Evolutionary conservation across 495 filamentous ascomycete species (phyloP).

Genomic region (Aspergillus hancockii): DNA sequence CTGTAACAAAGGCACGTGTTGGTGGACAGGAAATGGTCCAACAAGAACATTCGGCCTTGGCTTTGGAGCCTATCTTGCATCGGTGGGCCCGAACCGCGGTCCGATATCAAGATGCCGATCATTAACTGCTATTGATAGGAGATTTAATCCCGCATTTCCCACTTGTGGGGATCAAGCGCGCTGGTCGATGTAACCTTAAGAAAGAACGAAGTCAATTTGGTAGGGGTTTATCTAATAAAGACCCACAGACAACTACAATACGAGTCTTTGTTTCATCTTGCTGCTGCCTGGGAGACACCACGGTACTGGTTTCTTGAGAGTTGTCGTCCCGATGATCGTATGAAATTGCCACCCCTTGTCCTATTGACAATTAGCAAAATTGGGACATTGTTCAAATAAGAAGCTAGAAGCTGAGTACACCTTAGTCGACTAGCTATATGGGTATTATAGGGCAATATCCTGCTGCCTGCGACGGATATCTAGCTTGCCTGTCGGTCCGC

Average conservation of each 20-base stretch:
- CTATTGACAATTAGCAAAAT: too few species aligned
- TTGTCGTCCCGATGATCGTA: too few species aligned
- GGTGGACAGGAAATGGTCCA: not conserved
- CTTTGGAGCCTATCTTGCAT: not conserved
- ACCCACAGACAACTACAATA: not conserved
- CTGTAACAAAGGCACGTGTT: too few species aligned
- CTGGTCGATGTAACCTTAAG: not conserved
- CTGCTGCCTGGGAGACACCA: not conserved
- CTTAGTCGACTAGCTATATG: too few species aligned
- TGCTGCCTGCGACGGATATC: constrained; percentile 9
- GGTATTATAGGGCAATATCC: constrained; percentile 8
- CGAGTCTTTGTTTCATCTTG: not conserved
- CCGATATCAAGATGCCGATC: not conserved
- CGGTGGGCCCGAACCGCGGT: not conserved
- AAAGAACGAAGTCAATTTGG: not conserved
- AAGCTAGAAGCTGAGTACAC: too few species aligned
- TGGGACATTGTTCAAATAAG: too few species aligned
- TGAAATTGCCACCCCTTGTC: too few species aligned
- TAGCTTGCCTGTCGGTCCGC: constrained; percentile 1
- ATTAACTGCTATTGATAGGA: not conserved
- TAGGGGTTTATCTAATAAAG: not conserved
- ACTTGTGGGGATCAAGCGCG: not conserved
- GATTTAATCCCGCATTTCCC: not conserved
- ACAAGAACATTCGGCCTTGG: not conserved
- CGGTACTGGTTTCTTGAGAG: too few species aligned